These are phyloP conservation scores for Naegleria gruberi DNA, from an alignment of 208 protist species.

Conservation along the genomic window DNA sequence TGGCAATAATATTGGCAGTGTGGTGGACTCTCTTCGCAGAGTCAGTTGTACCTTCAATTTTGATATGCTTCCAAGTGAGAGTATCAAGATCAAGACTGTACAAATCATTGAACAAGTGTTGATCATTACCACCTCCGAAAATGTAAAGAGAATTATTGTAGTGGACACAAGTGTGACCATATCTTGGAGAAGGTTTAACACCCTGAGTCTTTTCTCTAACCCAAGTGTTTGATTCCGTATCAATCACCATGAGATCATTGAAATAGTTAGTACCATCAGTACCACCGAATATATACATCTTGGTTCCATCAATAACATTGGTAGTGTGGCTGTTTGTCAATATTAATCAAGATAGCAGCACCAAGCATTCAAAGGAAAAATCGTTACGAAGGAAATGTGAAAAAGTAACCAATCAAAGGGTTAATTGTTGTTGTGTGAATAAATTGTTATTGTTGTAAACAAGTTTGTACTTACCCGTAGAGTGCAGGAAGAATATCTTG, in stretches of 20 bases:
- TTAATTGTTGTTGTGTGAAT: no score
- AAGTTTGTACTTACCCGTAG: conserved; percentile 1
- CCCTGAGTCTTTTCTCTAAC: neutral
- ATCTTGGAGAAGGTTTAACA: neutral
- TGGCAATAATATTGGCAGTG: neutral
- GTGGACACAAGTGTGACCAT: neutral
- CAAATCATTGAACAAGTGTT: conserved; percentile 7
- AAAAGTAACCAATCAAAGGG: neutral
- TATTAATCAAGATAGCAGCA: no score
- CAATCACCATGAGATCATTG: neutral
- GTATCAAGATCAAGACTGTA: conserved; percentile 1
- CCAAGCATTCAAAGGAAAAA: neutral
- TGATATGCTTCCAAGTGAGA: neutral
- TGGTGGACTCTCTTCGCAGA: neutral
- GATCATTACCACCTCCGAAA: conserved; percentile 20
- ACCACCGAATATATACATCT: conserved; percentile 13
- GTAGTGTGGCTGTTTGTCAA: neutral
- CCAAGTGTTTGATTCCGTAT: neutral
- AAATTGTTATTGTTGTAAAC: no score
- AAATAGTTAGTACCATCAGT: neutral
- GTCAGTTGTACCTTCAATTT: neutral
- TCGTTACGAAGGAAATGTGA: neutral
- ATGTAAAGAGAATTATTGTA: neutral
- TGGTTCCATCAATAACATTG: neutral
- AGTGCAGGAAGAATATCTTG: neutral